Percentiles rank a stretch among this genome's conserved stretches.
Evolutionary conservation across 2,329 filamentous ascomycete species (phyloP).

Genomic region (Triangularia setosa): DNA sequence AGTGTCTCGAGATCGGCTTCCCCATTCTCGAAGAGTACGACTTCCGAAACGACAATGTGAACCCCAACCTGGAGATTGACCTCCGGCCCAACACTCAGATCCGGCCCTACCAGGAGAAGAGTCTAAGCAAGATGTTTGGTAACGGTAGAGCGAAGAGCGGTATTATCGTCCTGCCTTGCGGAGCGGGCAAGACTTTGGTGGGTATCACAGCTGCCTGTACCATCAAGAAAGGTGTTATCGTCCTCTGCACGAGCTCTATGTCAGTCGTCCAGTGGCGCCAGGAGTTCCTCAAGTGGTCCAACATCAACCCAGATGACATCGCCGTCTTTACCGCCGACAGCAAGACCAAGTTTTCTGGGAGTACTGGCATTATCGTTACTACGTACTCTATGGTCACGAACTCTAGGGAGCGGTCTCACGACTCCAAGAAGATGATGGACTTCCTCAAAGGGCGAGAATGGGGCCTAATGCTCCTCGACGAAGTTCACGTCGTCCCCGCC

Average conservation of each 20-base stretch:
- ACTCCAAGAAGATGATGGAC: constrained; percentile 96
- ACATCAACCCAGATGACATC: constrained; percentile 87
- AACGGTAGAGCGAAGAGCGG: constrained; percentile 96
- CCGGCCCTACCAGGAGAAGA: constrained; percentile 93
- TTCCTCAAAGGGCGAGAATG: constrained; percentile 87
- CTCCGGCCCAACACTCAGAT: constrained; percentile 86
- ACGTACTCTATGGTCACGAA: constrained; percentile 99
- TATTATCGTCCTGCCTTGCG: constrained; percentile 94
- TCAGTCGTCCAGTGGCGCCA: constrained; percentile 95
- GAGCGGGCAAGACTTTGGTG: constrained; percentile 93
- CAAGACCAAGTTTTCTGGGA: constrained; percentile 77
- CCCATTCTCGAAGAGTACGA: constrained; percentile 96
- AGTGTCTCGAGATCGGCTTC: constrained; percentile 79
- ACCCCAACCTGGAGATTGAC: constrained; percentile 90
- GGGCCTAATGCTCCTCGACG: constrained; percentile 95
- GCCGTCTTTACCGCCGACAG: constrained; percentile 92
- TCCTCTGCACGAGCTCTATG: constrained; percentile 96
- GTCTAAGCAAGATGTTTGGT: constrained; percentile 98
- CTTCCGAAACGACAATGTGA: constrained; percentile 85
- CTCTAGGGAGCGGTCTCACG: constrained; percentile 79
- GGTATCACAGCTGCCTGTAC: constrained; percentile 98
- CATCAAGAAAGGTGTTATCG: constrained; percentile 93
- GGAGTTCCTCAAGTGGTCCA: constrained; percentile 98
- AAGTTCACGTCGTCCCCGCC: constrained; percentile 96
- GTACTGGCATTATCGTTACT: constrained; percentile 93